Conservation (phyloP, 2,329 filamentous ascomycete species). For the Xylaria sp. region DNA sequence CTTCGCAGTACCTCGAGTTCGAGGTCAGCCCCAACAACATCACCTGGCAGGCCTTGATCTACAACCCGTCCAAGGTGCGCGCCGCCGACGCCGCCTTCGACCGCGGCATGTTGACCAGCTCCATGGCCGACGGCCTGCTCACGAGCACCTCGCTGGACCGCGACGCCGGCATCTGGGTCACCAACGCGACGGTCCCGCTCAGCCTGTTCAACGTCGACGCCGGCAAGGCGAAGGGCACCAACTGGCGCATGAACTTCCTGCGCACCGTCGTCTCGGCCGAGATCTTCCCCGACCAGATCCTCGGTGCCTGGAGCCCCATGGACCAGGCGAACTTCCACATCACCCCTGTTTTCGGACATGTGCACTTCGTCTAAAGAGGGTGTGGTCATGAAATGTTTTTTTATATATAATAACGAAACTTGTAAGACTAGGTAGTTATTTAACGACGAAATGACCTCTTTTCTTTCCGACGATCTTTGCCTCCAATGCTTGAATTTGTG, state of each 20-base stretch:
- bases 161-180: constrained; percentile 36
- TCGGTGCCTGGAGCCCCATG: constrained; percentile 44
- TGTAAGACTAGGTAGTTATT: background rate
- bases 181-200: constrained; percentile 40
- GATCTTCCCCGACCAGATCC: constrained; percentile 40
- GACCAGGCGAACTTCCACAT: constrained; percentile 45
- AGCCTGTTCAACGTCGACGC: constrained; percentile 45
- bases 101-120: constrained; percentile 38
- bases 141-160: constrained; percentile 38
- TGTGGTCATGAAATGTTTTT: background rate
- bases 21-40: constrained; percentile 48
- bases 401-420: background rate
- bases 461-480: too few relatives aligned
- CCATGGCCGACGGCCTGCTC: constrained; percentile 38
- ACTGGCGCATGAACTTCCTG: constrained; percentile 51
- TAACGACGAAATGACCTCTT: background rate
- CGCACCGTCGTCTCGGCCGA: constrained; percentile 40
- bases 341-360: constrained; percentile 38
- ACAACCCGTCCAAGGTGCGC: constrained; percentile 45
- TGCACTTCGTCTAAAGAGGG: constrained; percentile 20
- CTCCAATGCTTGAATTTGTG: too few relatives aligned
- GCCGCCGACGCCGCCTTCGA: constrained; percentile 39
- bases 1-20: constrained; percentile 46
- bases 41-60: constrained; percentile 47
- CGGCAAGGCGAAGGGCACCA: constrained; percentile 38